Base-by-base conservation (phyloP, 1,284 basidiomycete genomes). In the Moesziomyces globuligerus region DNA sequence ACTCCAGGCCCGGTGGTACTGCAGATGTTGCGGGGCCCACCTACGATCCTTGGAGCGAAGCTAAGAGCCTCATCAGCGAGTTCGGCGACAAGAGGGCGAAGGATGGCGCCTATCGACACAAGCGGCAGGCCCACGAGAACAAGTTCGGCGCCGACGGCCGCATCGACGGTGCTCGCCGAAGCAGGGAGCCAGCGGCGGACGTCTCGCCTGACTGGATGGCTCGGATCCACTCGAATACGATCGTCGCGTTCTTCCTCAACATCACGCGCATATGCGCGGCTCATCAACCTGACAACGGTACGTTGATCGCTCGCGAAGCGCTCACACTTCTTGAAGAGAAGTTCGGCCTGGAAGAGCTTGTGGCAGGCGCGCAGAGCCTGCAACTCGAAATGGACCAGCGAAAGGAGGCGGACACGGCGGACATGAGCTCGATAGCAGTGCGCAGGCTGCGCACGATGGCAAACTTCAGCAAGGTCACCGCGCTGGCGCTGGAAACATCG, bases 11-110 rank as follows among this genome's bases (percentile, higher is more conserved):
- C 4, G 20, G 13, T n/a, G 29, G 7, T 15, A 13, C 34, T 23
- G 18, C 7, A 26, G 21, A n/a, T 17, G 29, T 17, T 6, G 28
- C 34, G 23, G 13, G 32, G 17, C 39, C 8, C 28, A 40, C 17
- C 3, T 60, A 55, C 41, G 56, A 70, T 20, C 43, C 48, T 4
- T 70, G 67, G 67, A 17, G 45, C 3, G 67, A 64, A 37, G 48
- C 60, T 10, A 64, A 56, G 28, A 17, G 36, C 7, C 41, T 70
- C 4, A 48, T 64, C 18, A 20, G 25, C 17, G 48, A 59, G n/a
- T 64, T 48, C 51, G 37, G 43, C 18, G 55, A 54, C 10, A 20
- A 34, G 32, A 50, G 26, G 20, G 32, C 34, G 24, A 13, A 34
- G 2, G 17, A 26, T 18, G 24, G 23, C 10, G 26, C 24, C 17